Evolutionary conservation across 352 stramenopile species (phyloP), one percentile per base, ranked within the genome.

Genomic region (Phytophthora pinifolia): DNA sequence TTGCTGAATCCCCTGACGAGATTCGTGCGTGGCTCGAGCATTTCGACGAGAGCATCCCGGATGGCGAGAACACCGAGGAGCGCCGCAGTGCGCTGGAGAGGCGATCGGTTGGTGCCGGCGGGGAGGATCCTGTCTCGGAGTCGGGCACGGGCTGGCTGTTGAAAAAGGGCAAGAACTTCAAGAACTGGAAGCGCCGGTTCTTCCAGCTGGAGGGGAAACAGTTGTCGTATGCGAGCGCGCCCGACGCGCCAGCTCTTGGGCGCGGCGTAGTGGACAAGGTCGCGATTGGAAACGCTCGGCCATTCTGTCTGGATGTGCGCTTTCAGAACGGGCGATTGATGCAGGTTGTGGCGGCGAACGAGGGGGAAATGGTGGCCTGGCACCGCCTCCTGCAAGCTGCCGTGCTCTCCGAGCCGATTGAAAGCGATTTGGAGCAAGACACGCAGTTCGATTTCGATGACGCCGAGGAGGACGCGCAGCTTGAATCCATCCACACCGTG

Each of bases 321-420:
- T 86, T 92, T 32, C 65, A 72, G 47, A 86, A 82, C 49, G 82
- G 79, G 3, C 76, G 82, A n/a, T 37, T 88, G 6, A 72, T 89
- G 52, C 69, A 82, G 6, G 57, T 89, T 1, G 79, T 77, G 3
- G 77, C 82, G 2, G 65, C 55, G 4, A 71, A 59, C 14, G 77
- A 88, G 18, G 62, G 63, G 6, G 79, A 89, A 18, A 84, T 89
- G 62, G 35, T 83, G 20, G 60, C 50, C 44, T 92, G 82, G 82
- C 85, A 79, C 47, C 67, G 67, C 13, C 61, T 62, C 34, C 56
- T 92, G n/a, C 76, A 89, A 38, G 41, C 54, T 27, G 62, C 70
- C 17, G 74, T 80, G 32, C 50, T 80, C 32, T 64, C 69, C 0
- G 58, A 72, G 29, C 46, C 46, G 1, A 54, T 53, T 13, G 61